phyloP scores from a whole-genome alignment of 75 land plant species.

The Cryptomeria japonica region DNA sequence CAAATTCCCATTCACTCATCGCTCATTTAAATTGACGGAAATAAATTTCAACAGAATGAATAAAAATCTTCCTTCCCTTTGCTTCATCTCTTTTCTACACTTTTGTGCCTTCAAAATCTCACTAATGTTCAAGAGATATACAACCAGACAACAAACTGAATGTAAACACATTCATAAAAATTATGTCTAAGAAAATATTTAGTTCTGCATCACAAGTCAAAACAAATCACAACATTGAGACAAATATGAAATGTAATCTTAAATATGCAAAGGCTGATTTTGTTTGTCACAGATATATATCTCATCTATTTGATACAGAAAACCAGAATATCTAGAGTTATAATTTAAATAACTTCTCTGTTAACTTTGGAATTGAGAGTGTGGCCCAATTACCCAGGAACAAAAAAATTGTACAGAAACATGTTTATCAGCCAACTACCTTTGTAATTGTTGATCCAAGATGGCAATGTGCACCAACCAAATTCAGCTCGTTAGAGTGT shows the following conservation, averaged over 20 bases:
- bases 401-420: neutral
- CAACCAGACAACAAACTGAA: neutral
- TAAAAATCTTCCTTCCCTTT: neutral
- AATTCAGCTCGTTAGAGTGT: constrained; percentile 72
- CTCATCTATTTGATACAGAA: neutral
- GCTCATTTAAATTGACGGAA: neutral
- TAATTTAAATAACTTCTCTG: neutral
- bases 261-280: neutral
- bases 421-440: constrained; percentile 29
- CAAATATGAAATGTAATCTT: neutral
- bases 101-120: neutral
- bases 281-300: neutral
- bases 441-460: constrained; percentile 97
- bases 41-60: neutral
- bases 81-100: neutral
- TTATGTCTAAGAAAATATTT: neutral
- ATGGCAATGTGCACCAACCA: constrained; percentile 97
- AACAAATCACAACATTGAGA: neutral
- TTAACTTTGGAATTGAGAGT: neutral
- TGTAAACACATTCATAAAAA: neutral
- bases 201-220: neutral
- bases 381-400: neutral
- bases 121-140: neutral
- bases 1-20: neutral
- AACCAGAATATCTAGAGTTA: neutral